Conservation (phyloP, 139 green algal genomes). For the Chlorokybus atmophyticus region DNA sequence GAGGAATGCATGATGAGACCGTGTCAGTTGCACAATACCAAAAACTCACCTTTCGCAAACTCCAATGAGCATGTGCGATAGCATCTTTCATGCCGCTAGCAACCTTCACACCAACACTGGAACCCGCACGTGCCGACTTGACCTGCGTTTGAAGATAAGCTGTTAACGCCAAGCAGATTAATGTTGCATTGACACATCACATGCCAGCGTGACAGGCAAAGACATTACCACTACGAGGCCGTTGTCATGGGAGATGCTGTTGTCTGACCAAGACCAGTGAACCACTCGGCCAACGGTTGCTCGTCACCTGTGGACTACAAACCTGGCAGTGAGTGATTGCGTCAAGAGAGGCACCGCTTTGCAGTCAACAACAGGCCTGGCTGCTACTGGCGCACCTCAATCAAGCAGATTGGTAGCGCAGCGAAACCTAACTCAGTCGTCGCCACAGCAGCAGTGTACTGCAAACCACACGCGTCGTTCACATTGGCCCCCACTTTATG, state of each 20-base stretch:
- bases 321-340: too few relatives aligned
- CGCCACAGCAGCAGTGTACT: slow-evolving; percentile 5
- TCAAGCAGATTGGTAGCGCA: too few relatives aligned
- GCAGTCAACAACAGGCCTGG: too few relatives aligned
- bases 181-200: neutral
- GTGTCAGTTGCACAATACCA: neutral
- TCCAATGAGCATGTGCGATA: neutral
- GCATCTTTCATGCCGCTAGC: slow-evolving; percentile 10
- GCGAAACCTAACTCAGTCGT: too few relatives aligned
- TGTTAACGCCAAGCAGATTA: neutral
- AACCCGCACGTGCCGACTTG: slow-evolving; percentile 26
- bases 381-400: too few relatives aligned
- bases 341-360: too few relatives aligned
- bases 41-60: too few relatives aligned
- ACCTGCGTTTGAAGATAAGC: slow-evolving; percentile 21
- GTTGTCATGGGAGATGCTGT: neutral
- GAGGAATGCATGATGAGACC: neutral
- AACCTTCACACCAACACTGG: slow-evolving; percentile 29
- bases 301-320: neutral
- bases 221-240: slow-evolving; percentile 14
- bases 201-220: neutral
- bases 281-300: slow-evolving; percentile 8
- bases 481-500: neutral
- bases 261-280: too few relatives aligned
- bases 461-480: neutral